These are phyloP conservation scores for Iris macrosiphon DNA, from an alignment of 106 monocot genomes.

Conservation along the genomic window DNA sequence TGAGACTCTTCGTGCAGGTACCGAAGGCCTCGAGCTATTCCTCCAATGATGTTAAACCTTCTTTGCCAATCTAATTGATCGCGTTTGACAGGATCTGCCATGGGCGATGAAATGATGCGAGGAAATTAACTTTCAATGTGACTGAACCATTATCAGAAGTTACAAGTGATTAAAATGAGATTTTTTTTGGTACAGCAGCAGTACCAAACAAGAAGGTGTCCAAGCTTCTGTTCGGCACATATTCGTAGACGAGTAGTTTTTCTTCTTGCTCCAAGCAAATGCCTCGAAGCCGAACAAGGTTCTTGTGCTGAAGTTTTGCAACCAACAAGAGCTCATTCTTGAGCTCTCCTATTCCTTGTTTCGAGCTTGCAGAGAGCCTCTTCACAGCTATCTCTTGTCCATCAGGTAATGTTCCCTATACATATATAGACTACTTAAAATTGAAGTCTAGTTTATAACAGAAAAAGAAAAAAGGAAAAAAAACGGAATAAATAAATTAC, in stretches of 20 bases:
- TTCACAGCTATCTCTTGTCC: slow-evolving; percentile 45
- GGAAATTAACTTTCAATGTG: background rate
- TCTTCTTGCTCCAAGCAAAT: slow-evolving; percentile 17
- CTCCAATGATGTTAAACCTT: slow-evolving; percentile 12
- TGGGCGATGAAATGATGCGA: background rate
- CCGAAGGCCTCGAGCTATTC: slow-evolving; percentile 11
- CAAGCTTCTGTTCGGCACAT: slow-evolving; percentile 20
- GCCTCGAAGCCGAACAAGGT: slow-evolving; percentile 30
- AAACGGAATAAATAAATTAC: too few relatives aligned
- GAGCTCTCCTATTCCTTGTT: slow-evolving; percentile 31
- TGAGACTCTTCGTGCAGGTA: slow-evolving; percentile 18
- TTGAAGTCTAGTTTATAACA: too few relatives aligned
- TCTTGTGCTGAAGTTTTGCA: slow-evolving; percentile 32
- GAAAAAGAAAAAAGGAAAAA: too few relatives aligned
- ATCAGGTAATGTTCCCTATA: slow-evolving; percentile 11
- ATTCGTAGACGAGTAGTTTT: slow-evolving; percentile 20
- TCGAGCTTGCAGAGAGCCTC: slow-evolving; percentile 13
- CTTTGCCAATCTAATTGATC: background rate
- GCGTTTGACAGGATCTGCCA: slow-evolving; percentile 5
- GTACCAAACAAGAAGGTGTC: slow-evolving; percentile 17
- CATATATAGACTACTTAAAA: too few relatives aligned
- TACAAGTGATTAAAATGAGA: background rate
- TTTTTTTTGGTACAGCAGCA: too few relatives aligned
- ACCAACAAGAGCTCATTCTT: slow-evolving; percentile 36
- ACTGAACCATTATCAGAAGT: background rate